Evolutionary conservation across 768 basidiomycete species (phyloP), one percentile per base, ranked within the genome.

Genomic region (Pleurotus pulmonarius): DNA sequence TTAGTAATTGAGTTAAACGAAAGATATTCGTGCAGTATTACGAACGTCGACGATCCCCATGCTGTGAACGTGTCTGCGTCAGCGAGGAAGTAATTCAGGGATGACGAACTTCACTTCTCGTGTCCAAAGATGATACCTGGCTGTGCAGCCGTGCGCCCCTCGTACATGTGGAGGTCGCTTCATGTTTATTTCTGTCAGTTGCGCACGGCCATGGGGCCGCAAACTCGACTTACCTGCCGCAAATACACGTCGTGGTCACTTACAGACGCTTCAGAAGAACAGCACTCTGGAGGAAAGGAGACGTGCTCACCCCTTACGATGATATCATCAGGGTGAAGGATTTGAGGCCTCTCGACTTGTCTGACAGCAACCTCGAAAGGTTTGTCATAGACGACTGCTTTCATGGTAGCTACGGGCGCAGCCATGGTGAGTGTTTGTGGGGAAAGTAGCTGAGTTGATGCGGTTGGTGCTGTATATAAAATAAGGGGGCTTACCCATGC

Each of bases 101-200:
- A n/a, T n/a, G n/a, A n/a, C n/a, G n/a, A n/a, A n/a, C n/a, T n/a
- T 20, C 61, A 79, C 79, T 82, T 82, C 62, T 82, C 80, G 62
- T 81, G 80, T 8, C 80, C 80, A 54, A 82, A 82, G 9, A 81
- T 72, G 20, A 81, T 79, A 3, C 79, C 79, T 26, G 76, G 54
- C 59, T 79, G 58, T 1, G 80, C 80, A 9, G 71, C 76, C 2
- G 80, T 81, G 55, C 80, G 78, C 12, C 80, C 80, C 66, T 82
- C 79, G 60, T 82, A 82, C 80, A 82, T 81, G 60, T 82, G 80
- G 54, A 82, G 61, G 58, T 82, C 80, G 48, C 79, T 80, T n/a
- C n/a, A n/a, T n/a, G n/a, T n/a, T n/a, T n/a, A n/a, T n/a, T n/a
- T n/a, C n/a, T n/a, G n/a, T n/a, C n/a, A n/a, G n/a, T n/a, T n/a